phyloP scores from a whole-genome alignment of 805 yeast genomes.

The Teunomyces cretensis region DNA sequence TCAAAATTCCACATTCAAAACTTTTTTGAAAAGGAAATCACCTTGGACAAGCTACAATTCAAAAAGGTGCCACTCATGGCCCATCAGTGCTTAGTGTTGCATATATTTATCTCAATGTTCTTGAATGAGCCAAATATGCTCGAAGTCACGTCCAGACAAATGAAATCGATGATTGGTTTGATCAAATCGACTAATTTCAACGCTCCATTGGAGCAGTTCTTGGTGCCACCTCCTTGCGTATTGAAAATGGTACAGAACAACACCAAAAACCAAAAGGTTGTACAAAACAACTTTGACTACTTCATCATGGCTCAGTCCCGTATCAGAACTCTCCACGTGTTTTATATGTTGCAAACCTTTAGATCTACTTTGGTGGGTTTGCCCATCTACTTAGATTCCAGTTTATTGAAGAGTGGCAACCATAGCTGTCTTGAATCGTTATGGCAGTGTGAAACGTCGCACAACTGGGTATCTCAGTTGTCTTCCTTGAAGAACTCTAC shows the following conservation, averaged over 20 bases:
- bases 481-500: slow-evolving; percentile 37
- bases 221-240: slow-evolving; percentile 39
- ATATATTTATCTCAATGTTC: slow-evolving; percentile 56
- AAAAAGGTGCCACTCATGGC: slow-evolving; percentile 58
- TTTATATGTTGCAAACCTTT: slow-evolving; percentile 50
- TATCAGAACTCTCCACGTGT: slow-evolving; percentile 52
- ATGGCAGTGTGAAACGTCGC: slow-evolving; percentile 53
- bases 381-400: slow-evolving; percentile 36
- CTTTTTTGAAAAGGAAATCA: slow-evolving; percentile 55
- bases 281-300: slow-evolving; percentile 48
- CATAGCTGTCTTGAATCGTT: slow-evolving; percentile 60
- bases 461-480: slow-evolving; percentile 49
- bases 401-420: slow-evolving; percentile 60
- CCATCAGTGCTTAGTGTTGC: slow-evolving; percentile 55
- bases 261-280: slow-evolving; percentile 9
- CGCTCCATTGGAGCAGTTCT: slow-evolving; percentile 47
- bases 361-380: slow-evolving; percentile 46
- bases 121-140: slow-evolving; percentile 53
- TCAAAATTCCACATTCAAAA: slow-evolving; percentile 66
- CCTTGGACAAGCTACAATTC: slow-evolving; percentile 44
- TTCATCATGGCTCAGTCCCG: slow-evolving; percentile 56
- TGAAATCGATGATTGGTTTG: slow-evolving; percentile 53
- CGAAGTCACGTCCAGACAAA: slow-evolving; percentile 51
- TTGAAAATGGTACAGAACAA: slow-evolving; percentile 6
- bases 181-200: slow-evolving; percentile 53